Conservation (phyloP, 2,329 filamentous ascomycete species). For the Ceratocystis albifundus region DNA sequence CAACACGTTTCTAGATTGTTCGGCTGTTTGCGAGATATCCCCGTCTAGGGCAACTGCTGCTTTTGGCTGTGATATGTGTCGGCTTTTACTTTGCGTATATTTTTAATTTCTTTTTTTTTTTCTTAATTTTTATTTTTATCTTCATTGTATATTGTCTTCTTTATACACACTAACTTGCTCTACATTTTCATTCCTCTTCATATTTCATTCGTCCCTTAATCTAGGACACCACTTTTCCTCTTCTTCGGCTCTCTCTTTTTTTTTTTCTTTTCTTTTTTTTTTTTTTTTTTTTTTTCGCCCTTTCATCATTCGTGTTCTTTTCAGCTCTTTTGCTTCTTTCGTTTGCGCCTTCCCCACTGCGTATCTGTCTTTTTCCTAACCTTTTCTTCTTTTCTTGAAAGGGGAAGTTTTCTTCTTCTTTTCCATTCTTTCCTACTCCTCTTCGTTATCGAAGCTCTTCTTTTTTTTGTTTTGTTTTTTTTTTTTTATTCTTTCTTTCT, state of each 20-base stretch:
- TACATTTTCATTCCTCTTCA: background rate
- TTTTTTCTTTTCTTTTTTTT: background rate
- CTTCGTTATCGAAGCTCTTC: background rate
- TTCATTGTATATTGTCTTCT: background rate
- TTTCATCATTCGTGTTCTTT: constrained; percentile 1
- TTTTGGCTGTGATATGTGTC: background rate
- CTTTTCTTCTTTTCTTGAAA: background rate
- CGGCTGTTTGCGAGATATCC: background rate
- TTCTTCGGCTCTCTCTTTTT: background rate
- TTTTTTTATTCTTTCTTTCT: background rate
- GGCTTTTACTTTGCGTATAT: background rate
- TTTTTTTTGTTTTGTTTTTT: too few species aligned
- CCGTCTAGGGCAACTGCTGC: background rate
- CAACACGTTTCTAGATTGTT: constrained; percentile 12
- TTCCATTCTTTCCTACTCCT: background rate
- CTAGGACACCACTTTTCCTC: constrained; percentile 7
- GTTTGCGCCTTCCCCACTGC: background rate
- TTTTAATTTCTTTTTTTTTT: background rate
- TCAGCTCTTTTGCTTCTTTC: background rate
- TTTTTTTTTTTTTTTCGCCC: background rate
- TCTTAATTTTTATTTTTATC: background rate
- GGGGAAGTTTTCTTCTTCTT: background rate
- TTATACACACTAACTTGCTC: too few species aligned
- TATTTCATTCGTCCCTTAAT: too few species aligned
- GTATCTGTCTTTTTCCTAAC: constrained; percentile 5